Evolutionary conservation across 805 yeast genomes (phyloP), one percentile per base, ranked within the genome.

Genomic region (Lipomyces starkeyi): DNA sequence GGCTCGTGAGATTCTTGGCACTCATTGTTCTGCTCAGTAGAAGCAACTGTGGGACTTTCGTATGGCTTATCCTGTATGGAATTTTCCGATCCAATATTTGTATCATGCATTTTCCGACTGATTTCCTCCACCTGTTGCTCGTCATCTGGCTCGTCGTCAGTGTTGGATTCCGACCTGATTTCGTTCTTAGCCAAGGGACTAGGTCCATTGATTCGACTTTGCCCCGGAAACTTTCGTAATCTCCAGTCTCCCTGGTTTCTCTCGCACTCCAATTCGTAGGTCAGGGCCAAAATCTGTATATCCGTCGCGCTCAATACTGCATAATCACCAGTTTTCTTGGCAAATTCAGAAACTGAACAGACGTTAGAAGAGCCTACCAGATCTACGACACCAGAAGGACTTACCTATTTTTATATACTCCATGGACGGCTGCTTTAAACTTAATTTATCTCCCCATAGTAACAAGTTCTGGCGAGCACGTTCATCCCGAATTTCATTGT

Each of bases 271-370:
- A 95, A 79, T 77, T 95, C 98, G 76, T 92, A 93, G 0, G 97
- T 87, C 73, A 95, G 83, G 0, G 99, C 98, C 68, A 96, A 83
- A 65, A 95, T 89, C 76, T 93, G 97, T 49, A 95, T 81, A 89
- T 95, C 99, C 71, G 96, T 93, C 52, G 88, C 85, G 72, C 97
- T 91, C 65, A 95, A 83, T 3, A 94, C 99, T 3, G 90, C 81
- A 72, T 83, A 90, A 81, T 95, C 99, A 77, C 99, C 99, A 0
- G 98, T 93, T 60, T 90, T 81, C 74, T 85, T 89, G 13, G 98
- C 89, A 80, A 95, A 94, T 3, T 84, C 87, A 5, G 85, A 80
- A 9, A 93, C 97, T 68, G 84, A 54, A 14, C 37, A 17, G 4
- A 17, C 5, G 22, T 6, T 22, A 53, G 22, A 29, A 32, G 9